phyloP scores from a whole-genome alignment of 2,329 filamentous ascomycete genomes.

The Pseudogymnoascus sp. region DNA sequence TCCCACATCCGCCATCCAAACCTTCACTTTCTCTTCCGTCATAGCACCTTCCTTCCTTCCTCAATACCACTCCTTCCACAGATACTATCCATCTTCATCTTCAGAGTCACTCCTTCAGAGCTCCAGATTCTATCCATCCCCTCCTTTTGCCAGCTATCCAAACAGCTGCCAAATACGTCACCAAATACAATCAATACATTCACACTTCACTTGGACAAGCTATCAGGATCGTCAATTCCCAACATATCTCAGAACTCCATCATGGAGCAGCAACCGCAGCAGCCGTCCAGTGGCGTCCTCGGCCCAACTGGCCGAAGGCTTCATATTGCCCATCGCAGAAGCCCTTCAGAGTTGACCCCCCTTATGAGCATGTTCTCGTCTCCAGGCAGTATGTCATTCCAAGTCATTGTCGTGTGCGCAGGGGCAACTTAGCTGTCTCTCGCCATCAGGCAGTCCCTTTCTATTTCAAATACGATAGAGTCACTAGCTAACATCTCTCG shows the following conservation, averaged over 20 bases:
- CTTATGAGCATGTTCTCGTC: conserved; percentile 80
- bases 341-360: conserved; percentile 93
- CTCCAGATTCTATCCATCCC: conserved; percentile 18
- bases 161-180: conserved; percentile 9
- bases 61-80: conserved; percentile 28
- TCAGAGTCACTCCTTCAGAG: conserved; percentile 8
- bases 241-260: conserved; percentile 10
- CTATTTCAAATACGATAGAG: background rate
- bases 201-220: background rate
- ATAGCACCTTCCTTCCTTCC: conserved; percentile 32
- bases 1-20: conserved; percentile 5
- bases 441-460: background rate
- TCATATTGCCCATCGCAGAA: conserved; percentile 94
- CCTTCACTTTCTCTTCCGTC: conserved; percentile 19
- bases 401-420: conserved; percentile 10
- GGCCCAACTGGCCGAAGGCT: conserved; percentile 82
- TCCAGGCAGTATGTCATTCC: conserved; percentile 51
- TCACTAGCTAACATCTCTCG: conserved; percentile 15
- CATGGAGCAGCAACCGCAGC: conserved; percentile 58
- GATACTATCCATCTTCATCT: conserved; percentile 18
- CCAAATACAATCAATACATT: conserved; percentile 3
- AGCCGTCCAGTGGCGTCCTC: conserved; percentile 48
- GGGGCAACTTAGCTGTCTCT: background rate
- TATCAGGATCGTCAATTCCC: conserved; percentile 8
- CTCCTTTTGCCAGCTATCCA: conserved; percentile 21